phyloP scores from a whole-genome alignment of 2,329 filamentous ascomycete genomes.

The Aschersonia sp. region DNA sequence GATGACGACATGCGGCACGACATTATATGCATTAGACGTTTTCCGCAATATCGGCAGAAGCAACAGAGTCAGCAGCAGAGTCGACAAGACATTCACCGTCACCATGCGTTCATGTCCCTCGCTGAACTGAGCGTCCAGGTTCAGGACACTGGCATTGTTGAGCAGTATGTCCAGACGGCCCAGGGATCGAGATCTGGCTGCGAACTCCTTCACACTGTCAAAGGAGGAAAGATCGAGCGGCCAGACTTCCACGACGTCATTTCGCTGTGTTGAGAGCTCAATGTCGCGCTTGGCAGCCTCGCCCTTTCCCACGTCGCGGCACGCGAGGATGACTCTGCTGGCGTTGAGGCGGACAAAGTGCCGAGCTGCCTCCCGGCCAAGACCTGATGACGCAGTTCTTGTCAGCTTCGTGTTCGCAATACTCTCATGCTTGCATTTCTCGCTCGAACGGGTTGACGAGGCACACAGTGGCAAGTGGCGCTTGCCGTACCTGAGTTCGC shows the following conservation, averaged over 20 bases:
- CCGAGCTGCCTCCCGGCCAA: slow-evolving; percentile 26
- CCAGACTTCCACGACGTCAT: slow-evolving; percentile 25
- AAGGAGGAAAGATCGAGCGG: slow-evolving; percentile 26
- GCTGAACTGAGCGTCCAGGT: slow-evolving; percentile 7
- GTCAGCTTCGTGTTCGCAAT: neutral
- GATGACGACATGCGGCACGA: slow-evolving; percentile 20
- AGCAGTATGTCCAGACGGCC: slow-evolving; percentile 27
- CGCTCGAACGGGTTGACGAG: too few relatives aligned
- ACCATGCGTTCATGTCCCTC: slow-evolving; percentile 28
- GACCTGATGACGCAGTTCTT: neutral
- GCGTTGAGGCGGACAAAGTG: slow-evolving; percentile 25
- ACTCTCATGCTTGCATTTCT: too few relatives aligned
- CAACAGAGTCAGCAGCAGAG: slow-evolving; percentile 26
- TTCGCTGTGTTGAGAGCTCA: slow-evolving; percentile 12
- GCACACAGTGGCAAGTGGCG: too few relatives aligned
- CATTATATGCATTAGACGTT: slow-evolving; percentile 17
- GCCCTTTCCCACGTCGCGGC: slow-evolving; percentile 23
- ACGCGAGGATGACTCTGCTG: slow-evolving; percentile 25
- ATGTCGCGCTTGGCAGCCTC: slow-evolving; percentile 23
- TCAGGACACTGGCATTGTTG: slow-evolving; percentile 21
- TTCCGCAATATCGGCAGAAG: slow-evolving; percentile 26
- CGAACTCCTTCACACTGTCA: slow-evolving; percentile 21
- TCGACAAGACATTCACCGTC: slow-evolving; percentile 32
- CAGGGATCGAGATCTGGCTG: slow-evolving; percentile 12
- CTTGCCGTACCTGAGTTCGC: slow-evolving; percentile 16